These are phyloP conservation scores for Taiozyma sp. DNA, from an alignment of 1,139 yeast genomes.

Conservation along the genomic window DNA sequence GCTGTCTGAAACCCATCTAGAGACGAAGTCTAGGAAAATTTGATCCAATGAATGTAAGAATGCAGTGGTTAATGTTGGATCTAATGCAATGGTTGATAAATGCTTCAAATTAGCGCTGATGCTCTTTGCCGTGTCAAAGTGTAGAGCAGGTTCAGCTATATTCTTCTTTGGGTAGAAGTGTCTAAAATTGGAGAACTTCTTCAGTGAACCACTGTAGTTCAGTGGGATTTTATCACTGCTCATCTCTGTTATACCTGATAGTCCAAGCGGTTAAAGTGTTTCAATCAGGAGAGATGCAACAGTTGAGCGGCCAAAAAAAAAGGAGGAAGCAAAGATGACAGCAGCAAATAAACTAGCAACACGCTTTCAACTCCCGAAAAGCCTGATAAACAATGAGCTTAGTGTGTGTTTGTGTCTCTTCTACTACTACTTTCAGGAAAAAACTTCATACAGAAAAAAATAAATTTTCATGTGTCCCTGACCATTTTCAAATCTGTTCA, in stretches of 20 bases:
- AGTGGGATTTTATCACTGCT: slow-evolving; percentile 17
- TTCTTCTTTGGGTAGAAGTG: slow-evolving; percentile 13
- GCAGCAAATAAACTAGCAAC: neutral
- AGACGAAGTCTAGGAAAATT: slow-evolving; percentile 57
- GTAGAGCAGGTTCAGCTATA: slow-evolving; percentile 5
- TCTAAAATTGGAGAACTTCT: slow-evolving; percentile 9
- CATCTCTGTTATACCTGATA: neutral
- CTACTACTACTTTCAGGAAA: neutral
- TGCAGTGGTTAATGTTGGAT: slow-evolving; percentile 26
- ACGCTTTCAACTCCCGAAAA: neutral
- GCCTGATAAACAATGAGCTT: neutral
- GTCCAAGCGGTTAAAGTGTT: neutral
- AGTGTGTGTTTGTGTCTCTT: neutral
- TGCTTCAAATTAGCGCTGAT: slow-evolving; percentile 25
- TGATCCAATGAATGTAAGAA: slow-evolving; percentile 47
- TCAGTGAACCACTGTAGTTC: slow-evolving; percentile 17
- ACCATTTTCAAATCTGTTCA: neutral
- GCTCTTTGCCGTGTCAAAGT: slow-evolving; percentile 19
- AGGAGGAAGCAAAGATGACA: neutral
- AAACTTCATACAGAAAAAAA: neutral
- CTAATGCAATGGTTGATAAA: slow-evolving; percentile 26
- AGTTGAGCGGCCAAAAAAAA: neutral
- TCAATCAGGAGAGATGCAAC: neutral
- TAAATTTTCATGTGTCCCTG: neutral
- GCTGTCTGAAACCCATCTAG: slow-evolving; percentile 56